Conservation (phyloP, 1,284 basidiomycete genomes). For the Peniophora sp. region DNA sequence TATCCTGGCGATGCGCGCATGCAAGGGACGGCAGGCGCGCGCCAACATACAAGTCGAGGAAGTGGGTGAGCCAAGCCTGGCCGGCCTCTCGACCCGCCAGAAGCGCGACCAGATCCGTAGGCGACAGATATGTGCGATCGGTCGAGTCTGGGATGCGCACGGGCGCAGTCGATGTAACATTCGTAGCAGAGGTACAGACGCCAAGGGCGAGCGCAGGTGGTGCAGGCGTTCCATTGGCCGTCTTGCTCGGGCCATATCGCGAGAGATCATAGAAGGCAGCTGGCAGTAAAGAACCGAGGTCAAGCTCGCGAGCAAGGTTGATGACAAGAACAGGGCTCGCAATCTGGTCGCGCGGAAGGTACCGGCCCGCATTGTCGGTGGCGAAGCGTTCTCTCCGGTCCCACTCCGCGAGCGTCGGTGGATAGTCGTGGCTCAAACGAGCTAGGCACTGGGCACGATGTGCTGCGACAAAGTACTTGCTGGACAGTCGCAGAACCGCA, state of each 20-base stretch:
- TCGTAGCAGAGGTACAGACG: slow-evolving; percentile 4
- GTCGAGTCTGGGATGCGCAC: slow-evolving; percentile 3
- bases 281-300: slow-evolving; percentile 46
- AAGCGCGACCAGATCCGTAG: slow-evolving; percentile 37
- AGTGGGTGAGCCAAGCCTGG: slow-evolving; percentile 54
- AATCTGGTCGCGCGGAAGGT: slow-evolving; percentile 37
- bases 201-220: slow-evolving; percentile 10
- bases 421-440: slow-evolving; percentile 55
- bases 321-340: slow-evolving; percentile 56
- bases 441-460: slow-evolving; percentile 48
- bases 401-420: slow-evolving; percentile 53
- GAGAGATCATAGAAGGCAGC: slow-evolving; percentile 67
- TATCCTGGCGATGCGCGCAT: slow-evolving; percentile 26
- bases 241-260: slow-evolving; percentile 62
- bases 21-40: slow-evolving; percentile 36
- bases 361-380: slow-evolving; percentile 27
- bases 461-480: slow-evolving; percentile 60
- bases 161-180: neutral
- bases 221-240: slow-evolving; percentile 38
- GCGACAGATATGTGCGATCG: slow-evolving; percentile 27
- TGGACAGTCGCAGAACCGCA: slow-evolving; percentile 55
- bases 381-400: slow-evolving; percentile 53
- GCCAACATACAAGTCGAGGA: slow-evolving; percentile 49
- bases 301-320: slow-evolving; percentile 57
- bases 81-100: slow-evolving; percentile 56